Conservation (phyloP, 495 filamentous ascomycete genomes). For the Neurospora sp. region DNA sequence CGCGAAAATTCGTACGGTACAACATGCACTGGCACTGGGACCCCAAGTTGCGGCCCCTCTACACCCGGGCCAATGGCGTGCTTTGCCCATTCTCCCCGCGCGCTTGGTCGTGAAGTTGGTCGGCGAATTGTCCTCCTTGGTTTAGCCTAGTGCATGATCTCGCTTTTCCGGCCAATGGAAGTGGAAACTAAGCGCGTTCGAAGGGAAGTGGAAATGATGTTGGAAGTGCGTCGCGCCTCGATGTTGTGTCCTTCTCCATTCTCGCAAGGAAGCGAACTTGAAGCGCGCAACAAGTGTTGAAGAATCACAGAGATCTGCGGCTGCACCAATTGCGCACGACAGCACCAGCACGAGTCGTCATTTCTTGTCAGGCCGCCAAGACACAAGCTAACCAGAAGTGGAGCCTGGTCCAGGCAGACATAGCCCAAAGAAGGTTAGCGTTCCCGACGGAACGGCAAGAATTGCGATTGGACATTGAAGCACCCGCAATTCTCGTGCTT, state of each 20-base stretch:
- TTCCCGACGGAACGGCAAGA: conserved; percentile 7
- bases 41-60: neutral
- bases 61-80: neutral
- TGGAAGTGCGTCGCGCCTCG: neutral
- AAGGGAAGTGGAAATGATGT: neutral
- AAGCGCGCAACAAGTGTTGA: neutral
- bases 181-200: conserved; percentile 2
- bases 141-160: neutral
- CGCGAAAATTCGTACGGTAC: neutral
- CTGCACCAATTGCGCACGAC: neutral
- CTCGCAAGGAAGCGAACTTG: neutral
- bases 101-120: neutral
- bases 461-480: neutral
- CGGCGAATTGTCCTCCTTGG: neutral
- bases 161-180: conserved; percentile 3
- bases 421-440: conserved; percentile 1
- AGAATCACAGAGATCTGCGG: neutral
- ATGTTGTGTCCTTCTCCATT: neutral
- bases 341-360: neutral
- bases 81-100: neutral
- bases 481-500: neutral
- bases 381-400: neutral
- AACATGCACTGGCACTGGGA: neutral
- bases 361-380: neutral
- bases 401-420: neutral